Evolutionary conservation across 768 basidiomycete genomes (phyloP), one percentile per base, ranked within the genome.

Genomic region (Cyclocybe cylindracea): DNA sequence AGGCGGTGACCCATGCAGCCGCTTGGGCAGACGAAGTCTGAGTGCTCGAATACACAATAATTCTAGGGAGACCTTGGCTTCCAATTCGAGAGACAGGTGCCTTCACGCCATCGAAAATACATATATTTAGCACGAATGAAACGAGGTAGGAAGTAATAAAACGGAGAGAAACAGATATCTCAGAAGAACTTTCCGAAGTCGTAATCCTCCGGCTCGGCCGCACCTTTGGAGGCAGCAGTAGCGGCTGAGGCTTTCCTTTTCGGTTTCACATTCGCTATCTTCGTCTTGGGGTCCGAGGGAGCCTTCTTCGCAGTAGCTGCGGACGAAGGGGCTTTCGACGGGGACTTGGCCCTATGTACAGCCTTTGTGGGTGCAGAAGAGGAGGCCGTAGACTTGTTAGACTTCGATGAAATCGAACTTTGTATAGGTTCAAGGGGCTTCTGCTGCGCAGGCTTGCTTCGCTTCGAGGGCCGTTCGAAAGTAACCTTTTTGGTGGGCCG

Each of bases 141-240:
- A 44, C 34, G 40, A 38, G 37, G 48, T 35, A 39, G 24, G 10
- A 16, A 36, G 13, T 16, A 39, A 42, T 18, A 35, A 44, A 34
- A 51, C 41, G 37, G 39, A 44, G 35, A 54, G 40, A 14, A 50
- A 16, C 24, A 46, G 31, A 37, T 10, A 19, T 10, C 16, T 61
- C 52, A 75, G 66, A 85, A 85, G 70, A 82, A 85, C 61, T 77
- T 75, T 35, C 72, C 71, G 62, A 87, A 87, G 63, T 83, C 79
- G 62, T 86, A 86, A 29, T 73, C 77, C 61, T 77, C 59, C 33
- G 58, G 50, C 33, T 45, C 60, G n/a, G 42, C 47, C 13, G n/a
- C 53, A 29, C 42, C 50, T 37, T 54, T 57, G 49, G 47, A 46
- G 29, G 19, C 54, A 33, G 33, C 36, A 36, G 46, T 43, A 40